These are phyloP conservation scores for Mycena vulgaris DNA, from an alignment of 768 basidiomycete species.

Conservation along the genomic window DNA sequence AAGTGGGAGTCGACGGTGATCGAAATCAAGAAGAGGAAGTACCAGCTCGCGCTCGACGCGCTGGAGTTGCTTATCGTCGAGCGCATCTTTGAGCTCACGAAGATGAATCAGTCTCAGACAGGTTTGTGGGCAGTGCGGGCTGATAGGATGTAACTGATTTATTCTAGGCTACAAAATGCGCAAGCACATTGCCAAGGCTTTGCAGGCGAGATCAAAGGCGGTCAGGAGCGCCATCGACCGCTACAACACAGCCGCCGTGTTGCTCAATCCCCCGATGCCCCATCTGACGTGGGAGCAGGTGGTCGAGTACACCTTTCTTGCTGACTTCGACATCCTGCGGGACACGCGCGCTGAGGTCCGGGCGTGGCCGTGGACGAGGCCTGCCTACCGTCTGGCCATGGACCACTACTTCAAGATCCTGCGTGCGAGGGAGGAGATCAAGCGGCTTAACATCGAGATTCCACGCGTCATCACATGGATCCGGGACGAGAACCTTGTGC, in stretches of 20 bases:
- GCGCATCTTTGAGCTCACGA: neutral
- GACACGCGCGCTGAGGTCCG: constrained; percentile 19
- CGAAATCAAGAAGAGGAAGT: neutral
- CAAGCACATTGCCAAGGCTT: neutral
- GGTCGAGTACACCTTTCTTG: no score
- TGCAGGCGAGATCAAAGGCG: neutral
- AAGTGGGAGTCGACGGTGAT: neutral
- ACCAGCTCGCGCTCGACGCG: neutral
- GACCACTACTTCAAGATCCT: neutral
- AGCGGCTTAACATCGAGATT: constrained; percentile 35
- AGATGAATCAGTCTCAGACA: neutral
- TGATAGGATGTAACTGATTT: neutral
- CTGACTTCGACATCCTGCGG: neutral
- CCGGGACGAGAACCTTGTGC: neutral
- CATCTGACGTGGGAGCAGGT: neutral
- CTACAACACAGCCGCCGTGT: constrained; percentile 10
- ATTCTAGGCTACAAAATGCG: neutral
- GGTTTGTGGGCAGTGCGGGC: neutral
- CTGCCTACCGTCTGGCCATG: no score
- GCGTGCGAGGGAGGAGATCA: constrained; percentile 42
- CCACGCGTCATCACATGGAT: neutral
- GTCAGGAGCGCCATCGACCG: neutral
- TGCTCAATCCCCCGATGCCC: constrained; percentile 20
- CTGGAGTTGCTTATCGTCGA: neutral
- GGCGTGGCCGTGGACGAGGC: neutral